phyloP scores from a whole-genome alignment of 305 asterid species.

The Rubia peregrina region DNA sequence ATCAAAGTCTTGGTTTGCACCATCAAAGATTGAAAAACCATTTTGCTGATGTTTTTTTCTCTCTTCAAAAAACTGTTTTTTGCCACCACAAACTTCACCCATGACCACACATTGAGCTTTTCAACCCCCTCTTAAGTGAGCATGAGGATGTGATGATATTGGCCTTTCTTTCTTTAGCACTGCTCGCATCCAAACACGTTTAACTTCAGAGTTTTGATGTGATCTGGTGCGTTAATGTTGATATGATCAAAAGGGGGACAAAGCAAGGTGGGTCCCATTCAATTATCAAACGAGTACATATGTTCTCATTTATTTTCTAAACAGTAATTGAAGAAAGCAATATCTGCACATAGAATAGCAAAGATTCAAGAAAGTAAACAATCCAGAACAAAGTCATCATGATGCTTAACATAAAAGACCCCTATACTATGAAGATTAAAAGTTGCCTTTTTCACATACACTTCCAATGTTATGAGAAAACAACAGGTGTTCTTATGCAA shows the following conservation, averaged over 20 bases:
- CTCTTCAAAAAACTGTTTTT: not conserved
- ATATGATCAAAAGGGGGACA: no score
- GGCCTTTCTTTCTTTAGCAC: not conserved
- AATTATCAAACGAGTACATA: no score
- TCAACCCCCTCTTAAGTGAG: not conserved
- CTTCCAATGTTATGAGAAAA: constrained; percentile 10
- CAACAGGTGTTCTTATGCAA: constrained; percentile 26
- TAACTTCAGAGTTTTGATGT: no score
- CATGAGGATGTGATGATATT: not conserved
- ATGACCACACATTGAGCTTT: constrained; percentile 2
- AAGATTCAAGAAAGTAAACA: constrained; percentile 2
- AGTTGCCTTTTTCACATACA: constrained; percentile 6
- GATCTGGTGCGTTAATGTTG: no score
- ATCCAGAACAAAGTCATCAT: not conserved
- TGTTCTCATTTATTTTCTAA: no score
- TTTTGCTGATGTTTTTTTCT: constrained; percentile 2
- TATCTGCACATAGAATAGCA: not conserved
- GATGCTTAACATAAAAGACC: not conserved
- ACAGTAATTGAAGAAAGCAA: not conserved
- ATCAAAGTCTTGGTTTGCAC: constrained; percentile 20
- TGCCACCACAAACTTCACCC: constrained; percentile 5
- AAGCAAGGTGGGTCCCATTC: no score
- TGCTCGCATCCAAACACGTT: no score
- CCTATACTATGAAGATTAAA: not conserved
- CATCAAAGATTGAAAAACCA: constrained; percentile 34